A percentile compares a stretch with the other conserved stretches of the same genome.
Evolutionary conservation across 805 yeast species (phyloP).

Genomic region (Yamadazyma scolyti): DNA sequence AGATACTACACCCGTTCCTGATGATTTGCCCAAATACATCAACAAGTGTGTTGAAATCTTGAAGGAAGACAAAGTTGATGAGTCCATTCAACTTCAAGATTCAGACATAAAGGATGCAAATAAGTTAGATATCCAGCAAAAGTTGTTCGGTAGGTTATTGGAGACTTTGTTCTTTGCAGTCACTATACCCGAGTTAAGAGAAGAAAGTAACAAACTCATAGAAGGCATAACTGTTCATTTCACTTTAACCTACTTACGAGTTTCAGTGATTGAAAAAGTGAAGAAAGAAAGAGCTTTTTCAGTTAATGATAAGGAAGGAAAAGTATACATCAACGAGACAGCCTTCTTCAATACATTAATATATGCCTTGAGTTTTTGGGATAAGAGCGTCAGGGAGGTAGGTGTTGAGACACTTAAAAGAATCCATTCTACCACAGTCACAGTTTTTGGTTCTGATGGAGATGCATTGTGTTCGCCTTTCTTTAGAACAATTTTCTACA

Average conservation of each 20-base stretch:
- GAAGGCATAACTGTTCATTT: slow-evolving; percentile 74
- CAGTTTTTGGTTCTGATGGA: slow-evolving; percentile 64
- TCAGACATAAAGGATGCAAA: slow-evolving; percentile 45
- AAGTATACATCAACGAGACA: slow-evolving; percentile 62
- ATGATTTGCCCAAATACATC: slow-evolving; percentile 39
- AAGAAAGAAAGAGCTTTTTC: slow-evolving; percentile 68
- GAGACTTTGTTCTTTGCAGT: slow-evolving; percentile 74
- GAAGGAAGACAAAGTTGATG: slow-evolving; percentile 35
- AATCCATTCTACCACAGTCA: slow-evolving; percentile 57
- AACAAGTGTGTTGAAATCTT: slow-evolving; percentile 47
- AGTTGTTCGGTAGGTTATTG: slow-evolving; percentile 57
- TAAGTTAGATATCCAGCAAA: slow-evolving; percentile 58
- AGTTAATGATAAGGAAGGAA: slow-evolving; percentile 77
- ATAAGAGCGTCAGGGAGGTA: slow-evolving; percentile 61
- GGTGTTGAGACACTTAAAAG: slow-evolving; percentile 66
- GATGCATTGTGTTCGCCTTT: slow-evolving; percentile 71
- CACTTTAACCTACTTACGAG: slow-evolving; percentile 71
- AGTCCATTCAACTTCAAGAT: slow-evolving; percentile 31
- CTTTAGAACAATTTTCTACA: slow-evolving; percentile 70
- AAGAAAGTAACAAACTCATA: slow-evolving; percentile 61
- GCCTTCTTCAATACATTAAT: slow-evolving; percentile 72
- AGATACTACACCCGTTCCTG: slow-evolving; percentile 49
- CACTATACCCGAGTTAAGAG: slow-evolving; percentile 66
- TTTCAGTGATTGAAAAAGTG: slow-evolving; percentile 64
- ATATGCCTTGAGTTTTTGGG: slow-evolving; percentile 76